Base-by-base conservation (phyloP, 2,329 filamentous ascomycete species). In the Ophiostoma sp. region DNA sequence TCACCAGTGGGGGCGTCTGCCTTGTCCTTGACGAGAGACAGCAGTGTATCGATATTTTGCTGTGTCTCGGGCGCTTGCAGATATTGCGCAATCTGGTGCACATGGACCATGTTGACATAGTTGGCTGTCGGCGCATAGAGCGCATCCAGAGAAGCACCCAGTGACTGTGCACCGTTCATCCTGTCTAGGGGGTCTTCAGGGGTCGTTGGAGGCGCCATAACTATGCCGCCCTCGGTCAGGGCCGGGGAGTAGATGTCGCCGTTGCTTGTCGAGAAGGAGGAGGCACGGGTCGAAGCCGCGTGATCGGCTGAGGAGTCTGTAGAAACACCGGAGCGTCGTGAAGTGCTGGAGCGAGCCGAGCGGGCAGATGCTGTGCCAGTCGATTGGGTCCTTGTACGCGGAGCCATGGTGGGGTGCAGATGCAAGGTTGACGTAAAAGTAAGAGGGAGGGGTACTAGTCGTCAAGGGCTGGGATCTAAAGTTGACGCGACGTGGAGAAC, bases 21-120 rank as follows among this genome's bases (percentile, higher is more conserved):
- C 17, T 27, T 20, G 27, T 35, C 10, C 69, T 72, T 72, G 20
- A 73, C 68, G 3, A 74, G 57, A 4, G 67, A 44, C 23, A 74
- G 69, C 57, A 73, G 57, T n/a, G 66, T 6, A 33, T 73, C 73
- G 17, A 74, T 66, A 11, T 65, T 67, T 33, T 71, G 69, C 54
- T 71, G 72, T 60, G 69, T 67, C 67, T 72, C 70, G 6, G 68
- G 3, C 23, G 69, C 65, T 41, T 71, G 71, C 35, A 71, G n/a
- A 36, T 71, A 71, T 48, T 67, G 71, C 23, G 71, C 67, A 68
- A 74, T 72, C 13, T 70, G 69, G 54, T 72, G 71, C 72, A 71
- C 70, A 62, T 74, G 72, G 52, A 73, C 54, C 2, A 74, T 54
- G 65, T 71, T 72, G 68, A 73, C 54, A 36, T 68, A 54, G 4